phyloP scores from a whole-genome alignment of 345 rosid species.

The Anastatica hierochuntica region DNA sequence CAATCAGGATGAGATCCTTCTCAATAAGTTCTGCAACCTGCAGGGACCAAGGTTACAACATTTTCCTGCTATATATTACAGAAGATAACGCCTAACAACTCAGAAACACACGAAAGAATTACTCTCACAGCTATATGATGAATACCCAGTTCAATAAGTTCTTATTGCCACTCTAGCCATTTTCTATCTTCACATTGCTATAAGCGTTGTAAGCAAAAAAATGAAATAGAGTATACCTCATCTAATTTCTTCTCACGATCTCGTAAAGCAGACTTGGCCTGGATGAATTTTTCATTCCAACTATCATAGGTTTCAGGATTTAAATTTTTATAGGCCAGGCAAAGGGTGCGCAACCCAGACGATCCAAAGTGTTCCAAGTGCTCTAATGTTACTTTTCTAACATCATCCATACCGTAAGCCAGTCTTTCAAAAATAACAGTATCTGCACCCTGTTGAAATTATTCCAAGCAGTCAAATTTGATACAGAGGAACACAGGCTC shows the following conservation, averaged over 20 bases:
- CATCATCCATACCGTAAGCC: slow-evolving; percentile 48
- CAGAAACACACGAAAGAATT: not conserved
- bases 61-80: not conserved
- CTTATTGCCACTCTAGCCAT: not conserved
- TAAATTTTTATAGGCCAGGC: slow-evolving; percentile 81
- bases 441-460: slow-evolving; percentile 83
- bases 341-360: slow-evolving; percentile 93
- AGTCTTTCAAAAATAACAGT: slow-evolving; percentile 83
- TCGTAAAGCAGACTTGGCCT: slow-evolving; percentile 87
- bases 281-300: slow-evolving; percentile 96
- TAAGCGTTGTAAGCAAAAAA: not conserved
- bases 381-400: slow-evolving; percentile 62
- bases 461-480: slow-evolving; percentile 28
- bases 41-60: slow-evolving; percentile 54
- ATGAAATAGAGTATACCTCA: slow-evolving; percentile 51
- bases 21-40: slow-evolving; percentile 51
- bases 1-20: slow-evolving; percentile 65
- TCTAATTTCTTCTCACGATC: slow-evolving; percentile 95
- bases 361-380: slow-evolving; percentile 91
- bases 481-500: not conserved
- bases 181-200: not conserved
- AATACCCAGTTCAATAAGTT: not conserved
- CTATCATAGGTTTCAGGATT: slow-evolving; percentile 66
- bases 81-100: not conserved
- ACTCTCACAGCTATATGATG: not conserved